Conservation (phyloP, 2,329 filamentous ascomycete species). For the Aspergillus hortae region DNA sequence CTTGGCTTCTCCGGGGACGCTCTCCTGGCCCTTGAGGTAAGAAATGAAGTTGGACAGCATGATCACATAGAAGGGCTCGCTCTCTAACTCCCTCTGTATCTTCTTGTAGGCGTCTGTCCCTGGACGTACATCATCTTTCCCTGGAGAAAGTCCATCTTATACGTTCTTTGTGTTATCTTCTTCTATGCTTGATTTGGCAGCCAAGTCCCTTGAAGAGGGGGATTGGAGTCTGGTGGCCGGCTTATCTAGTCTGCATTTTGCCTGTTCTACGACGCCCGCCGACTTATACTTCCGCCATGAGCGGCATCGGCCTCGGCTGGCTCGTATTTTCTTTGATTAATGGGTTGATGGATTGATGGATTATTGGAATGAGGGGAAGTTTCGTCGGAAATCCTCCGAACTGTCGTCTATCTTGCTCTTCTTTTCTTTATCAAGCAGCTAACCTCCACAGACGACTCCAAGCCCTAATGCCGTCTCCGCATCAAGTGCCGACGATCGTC, state of each 20-base stretch:
- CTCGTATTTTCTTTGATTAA: neutral
- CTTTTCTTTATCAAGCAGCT: neutral
- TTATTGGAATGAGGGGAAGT: neutral
- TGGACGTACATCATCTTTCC: too few species aligned
- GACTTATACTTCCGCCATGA: neutral
- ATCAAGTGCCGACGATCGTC: neutral
- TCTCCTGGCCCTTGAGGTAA: constrained; percentile 7
- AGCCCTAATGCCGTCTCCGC: neutral
- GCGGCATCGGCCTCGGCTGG: neutral
- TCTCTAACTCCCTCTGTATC: neutral
- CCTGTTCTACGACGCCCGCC: neutral
- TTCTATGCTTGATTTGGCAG: neutral
- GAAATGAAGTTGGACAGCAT: constrained; percentile 6
- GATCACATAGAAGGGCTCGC: neutral
- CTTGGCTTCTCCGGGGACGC: constrained; percentile 31
- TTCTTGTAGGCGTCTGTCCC: neutral
- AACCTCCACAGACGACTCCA: neutral
- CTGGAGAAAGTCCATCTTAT: neutral
- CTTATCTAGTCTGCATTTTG: neutral
- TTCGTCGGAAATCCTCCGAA: neutral
- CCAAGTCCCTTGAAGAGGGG: neutral
- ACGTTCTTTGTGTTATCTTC: neutral
- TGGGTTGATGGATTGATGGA: neutral
- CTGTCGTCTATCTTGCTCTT: neutral
- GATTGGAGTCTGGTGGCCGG: neutral